phyloP scores from a whole-genome alignment of 257 asterid genomes.

The Solanum sejunctum region DNA sequence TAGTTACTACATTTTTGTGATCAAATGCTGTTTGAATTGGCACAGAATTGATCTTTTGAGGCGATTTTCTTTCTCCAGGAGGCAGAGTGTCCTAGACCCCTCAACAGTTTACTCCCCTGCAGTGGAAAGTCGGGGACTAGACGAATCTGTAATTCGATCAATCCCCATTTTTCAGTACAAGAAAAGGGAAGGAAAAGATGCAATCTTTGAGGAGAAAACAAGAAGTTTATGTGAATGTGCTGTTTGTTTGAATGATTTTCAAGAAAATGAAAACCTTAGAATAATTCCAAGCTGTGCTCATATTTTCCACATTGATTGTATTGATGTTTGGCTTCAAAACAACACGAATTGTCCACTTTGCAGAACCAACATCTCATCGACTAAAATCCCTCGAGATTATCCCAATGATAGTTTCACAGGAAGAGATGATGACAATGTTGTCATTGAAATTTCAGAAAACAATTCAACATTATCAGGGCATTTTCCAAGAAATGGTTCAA shows the following conservation, averaged over 20 bases:
- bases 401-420: slow-evolving; percentile 4
- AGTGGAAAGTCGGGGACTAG: slow-evolving; percentile 46
- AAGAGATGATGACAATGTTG: slow-evolving; percentile 59
- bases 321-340: slow-evolving; percentile 64
- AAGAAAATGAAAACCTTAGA: slow-evolving; percentile 49
- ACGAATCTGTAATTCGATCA: slow-evolving; percentile 42
- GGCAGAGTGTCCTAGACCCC: slow-evolving; percentile 26
- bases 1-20: slow-evolving; percentile 71
- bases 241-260: slow-evolving; percentile 70
- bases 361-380: slow-evolving; percentile 23
- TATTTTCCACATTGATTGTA: slow-evolving; percentile 25
- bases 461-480: slow-evolving; percentile 8
- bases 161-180: slow-evolving; percentile 50
- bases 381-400: background rate
- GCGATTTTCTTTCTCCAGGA: slow-evolving; percentile 44
- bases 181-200: slow-evolving; percentile 5
- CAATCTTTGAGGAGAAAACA: background rate
- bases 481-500: slow-evolving; percentile 5
- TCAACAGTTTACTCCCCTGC: slow-evolving; percentile 20
- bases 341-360: slow-evolving; percentile 65
- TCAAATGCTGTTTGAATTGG: slow-evolving; percentile 81
- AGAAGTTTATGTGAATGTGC: slow-evolving; percentile 34
- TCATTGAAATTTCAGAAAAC: slow-evolving; percentile 44
- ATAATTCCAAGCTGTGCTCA: slow-evolving; percentile 55
- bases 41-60: slow-evolving; percentile 51